Percentiles rank a stretch among this genome's conserved stretches.
Conservation (phyloP, 371 early-diverging fungal species). For the Rhizopus arrhizus region DNA sequence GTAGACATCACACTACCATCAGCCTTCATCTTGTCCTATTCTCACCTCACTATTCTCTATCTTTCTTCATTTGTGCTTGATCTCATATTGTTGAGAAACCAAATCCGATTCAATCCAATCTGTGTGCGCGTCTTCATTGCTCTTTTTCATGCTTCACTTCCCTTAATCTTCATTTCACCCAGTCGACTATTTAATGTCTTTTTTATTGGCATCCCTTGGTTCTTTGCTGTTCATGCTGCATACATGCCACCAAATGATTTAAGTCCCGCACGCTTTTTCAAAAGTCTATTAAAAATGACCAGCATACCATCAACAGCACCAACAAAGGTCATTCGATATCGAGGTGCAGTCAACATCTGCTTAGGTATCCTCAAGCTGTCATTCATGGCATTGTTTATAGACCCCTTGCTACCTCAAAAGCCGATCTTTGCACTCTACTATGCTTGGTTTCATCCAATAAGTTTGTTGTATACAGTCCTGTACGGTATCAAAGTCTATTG, state of each 20-base stretch:
- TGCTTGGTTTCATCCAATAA: slow-evolving; percentile 24
- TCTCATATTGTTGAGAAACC: slow-evolving; percentile 15
- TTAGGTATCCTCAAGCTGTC: slow-evolving; percentile 31
- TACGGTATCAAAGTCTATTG: slow-evolving; percentile 37
- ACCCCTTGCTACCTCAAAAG: slow-evolving; percentile 24
- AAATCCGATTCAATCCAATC: slow-evolving; percentile 13
- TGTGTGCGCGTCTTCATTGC: slow-evolving; percentile 14
- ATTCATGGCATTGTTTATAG: slow-evolving; percentile 20
- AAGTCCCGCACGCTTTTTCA: slow-evolving; percentile 1
- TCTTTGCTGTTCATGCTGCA: slow-evolving; percentile 26
- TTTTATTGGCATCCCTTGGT: slow-evolving; percentile 28
- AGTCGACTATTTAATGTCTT: slow-evolving; percentile 15
- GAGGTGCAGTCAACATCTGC: slow-evolving; percentile 26
- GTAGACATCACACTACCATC: slow-evolving; percentile 30
- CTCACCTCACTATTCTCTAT: slow-evolving; percentile 13
- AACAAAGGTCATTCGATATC: slow-evolving; percentile 10
- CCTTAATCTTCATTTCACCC: slow-evolving; percentile 24
- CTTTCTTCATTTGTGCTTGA: slow-evolving; percentile 11
- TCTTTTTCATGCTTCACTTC: slow-evolving; percentile 14
- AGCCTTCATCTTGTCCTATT: slow-evolving; percentile 13
- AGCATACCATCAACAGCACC: background rate
- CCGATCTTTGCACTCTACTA: slow-evolving; percentile 21
- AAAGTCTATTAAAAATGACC: slow-evolving; percentile 5
- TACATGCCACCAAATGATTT: slow-evolving; percentile 19
- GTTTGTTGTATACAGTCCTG: slow-evolving; percentile 22